Conservation (phyloP, 2,329 filamentous ascomycete genomes). For the Penicillium nordicum region DNA sequence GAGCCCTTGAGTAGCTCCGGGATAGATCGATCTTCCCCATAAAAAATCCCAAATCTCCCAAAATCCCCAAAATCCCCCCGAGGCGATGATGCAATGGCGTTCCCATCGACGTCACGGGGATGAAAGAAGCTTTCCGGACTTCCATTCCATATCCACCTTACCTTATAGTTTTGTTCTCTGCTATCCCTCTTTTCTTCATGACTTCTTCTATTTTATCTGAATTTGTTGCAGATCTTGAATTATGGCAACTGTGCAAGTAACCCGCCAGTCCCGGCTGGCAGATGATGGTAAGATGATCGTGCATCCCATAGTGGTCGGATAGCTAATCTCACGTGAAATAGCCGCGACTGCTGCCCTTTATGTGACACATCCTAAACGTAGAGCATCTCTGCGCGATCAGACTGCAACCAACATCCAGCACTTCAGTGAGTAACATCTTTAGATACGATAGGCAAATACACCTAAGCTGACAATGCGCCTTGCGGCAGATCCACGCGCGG, state of each 20-base stretch:
- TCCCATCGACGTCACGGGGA: constrained; percentile 32
- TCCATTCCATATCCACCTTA: constrained; percentile 17
- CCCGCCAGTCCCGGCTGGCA: constrained; percentile 28
- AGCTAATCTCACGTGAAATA: constrained; percentile 21
- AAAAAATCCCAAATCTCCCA: not conserved
- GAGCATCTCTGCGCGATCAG: constrained; percentile 26
- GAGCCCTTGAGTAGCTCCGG: not conserved
- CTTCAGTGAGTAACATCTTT: constrained; percentile 21
- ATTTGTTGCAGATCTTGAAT: constrained; percentile 5
- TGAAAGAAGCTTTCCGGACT: constrained; percentile 27
- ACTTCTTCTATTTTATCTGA: constrained; percentile 3
- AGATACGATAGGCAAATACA: not conserved
- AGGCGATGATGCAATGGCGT: constrained; percentile 25
- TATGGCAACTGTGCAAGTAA: constrained; percentile 34
- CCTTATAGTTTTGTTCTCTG: constrained; percentile 12
- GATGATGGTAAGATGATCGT: constrained; percentile 33
- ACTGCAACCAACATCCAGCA: constrained; percentile 13
- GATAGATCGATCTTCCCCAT: not conserved
- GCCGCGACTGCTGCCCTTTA: constrained; percentile 62
- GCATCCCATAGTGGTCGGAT: not conserved
- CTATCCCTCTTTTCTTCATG: not conserved
- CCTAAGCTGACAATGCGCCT: constrained; percentile 4
- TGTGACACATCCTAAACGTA: constrained; percentile 46
- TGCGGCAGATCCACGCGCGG: constrained; percentile 21
- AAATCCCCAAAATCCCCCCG: not conserved